phyloP scores from a whole-genome alignment of 1,284 basidiomycete species.

The Ustilago shanxiensis region DNA sequence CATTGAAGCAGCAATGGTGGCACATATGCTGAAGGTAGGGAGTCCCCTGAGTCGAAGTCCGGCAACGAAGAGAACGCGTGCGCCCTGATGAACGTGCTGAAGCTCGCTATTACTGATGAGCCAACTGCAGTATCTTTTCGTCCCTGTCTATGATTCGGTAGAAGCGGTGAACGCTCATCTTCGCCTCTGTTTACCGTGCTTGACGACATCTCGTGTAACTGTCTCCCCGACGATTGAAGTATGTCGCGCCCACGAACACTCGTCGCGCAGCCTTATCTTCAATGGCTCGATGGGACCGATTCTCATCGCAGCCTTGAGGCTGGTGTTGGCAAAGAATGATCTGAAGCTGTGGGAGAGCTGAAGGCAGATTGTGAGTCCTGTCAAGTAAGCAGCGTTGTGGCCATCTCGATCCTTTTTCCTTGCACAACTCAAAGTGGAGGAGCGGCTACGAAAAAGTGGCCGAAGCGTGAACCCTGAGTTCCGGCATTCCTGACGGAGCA shows the following conservation, averaged over 20 bases:
- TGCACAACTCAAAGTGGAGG: not conserved
- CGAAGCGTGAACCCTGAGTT: not conserved
- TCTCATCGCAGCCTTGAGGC: not conserved
- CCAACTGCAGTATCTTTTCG: not conserved
- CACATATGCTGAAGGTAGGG: conserved; percentile 25
- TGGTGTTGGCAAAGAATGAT: not conserved
- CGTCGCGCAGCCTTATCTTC: not conserved
- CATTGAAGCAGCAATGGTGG: conserved; percentile 44
- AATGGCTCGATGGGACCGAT: not conserved
- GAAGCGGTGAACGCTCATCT: conserved; percentile 18
- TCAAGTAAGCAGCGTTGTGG: not conserved
- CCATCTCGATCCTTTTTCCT: not conserved
- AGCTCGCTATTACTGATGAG: not conserved
- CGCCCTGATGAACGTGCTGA: conserved; percentile 1
- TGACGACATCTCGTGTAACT: not conserved
- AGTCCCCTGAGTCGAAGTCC: conserved; percentile 5
- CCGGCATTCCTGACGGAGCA: not conserved
- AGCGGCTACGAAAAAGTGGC: conserved; percentile 2
- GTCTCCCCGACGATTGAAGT: not conserved
- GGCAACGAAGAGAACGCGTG: conserved; percentile 32
- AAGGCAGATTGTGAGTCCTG: not conserved
- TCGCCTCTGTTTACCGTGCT: not conserved
- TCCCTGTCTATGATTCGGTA: conserved; percentile 2
- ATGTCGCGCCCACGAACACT: not conserved
- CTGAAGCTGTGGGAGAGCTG: not conserved